These are phyloP conservation scores for button mushroom (Agaricus bisporus) DNA, from an alignment of 768 basidiomycete genomes.

Conservation along the genomic window DNA sequence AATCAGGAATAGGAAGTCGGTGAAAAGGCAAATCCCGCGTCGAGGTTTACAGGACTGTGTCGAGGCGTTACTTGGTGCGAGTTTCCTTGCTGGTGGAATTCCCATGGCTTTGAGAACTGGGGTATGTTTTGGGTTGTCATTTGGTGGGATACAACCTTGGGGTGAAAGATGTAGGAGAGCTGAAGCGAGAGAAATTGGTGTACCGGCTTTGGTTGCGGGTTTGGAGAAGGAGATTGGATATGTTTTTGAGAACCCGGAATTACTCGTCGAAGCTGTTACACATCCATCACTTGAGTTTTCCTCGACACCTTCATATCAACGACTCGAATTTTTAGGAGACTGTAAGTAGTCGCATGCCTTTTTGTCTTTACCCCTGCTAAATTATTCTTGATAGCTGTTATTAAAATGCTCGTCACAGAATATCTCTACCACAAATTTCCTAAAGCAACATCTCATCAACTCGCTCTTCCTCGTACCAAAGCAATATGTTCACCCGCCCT, in stretches of 20 bases:
- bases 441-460: slow-evolving; percentile 65
- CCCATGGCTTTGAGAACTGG: slow-evolving; percentile 62
- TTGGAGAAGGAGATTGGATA: slow-evolving; percentile 69
- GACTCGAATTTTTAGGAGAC: slow-evolving; percentile 87
- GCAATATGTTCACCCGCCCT: slow-evolving; percentile 73
- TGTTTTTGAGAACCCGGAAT: slow-evolving; percentile 51
- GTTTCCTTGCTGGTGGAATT: slow-evolving; percentile 69
- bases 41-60: slow-evolving; percentile 82
- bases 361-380: slow-evolving; percentile 9
- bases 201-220: slow-evolving; percentile 41
- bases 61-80: slow-evolving; percentile 80
- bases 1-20: slow-evolving; percentile 20
- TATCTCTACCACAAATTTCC: slow-evolving; percentile 71
- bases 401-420: slow-evolving; percentile 66
- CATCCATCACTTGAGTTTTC: slow-evolving; percentile 67
- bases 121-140: slow-evolving; percentile 56
- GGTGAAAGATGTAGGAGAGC: slow-evolving; percentile 40
- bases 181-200: slow-evolving; percentile 22
- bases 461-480: slow-evolving; percentile 63
- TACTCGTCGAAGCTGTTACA: slow-evolving; percentile 76
- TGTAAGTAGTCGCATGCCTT: slow-evolving; percentile 39
- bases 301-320: slow-evolving; percentile 65
- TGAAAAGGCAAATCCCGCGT: slow-evolving; percentile 49
- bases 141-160: slow-evolving; percentile 74
- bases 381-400: slow-evolving; percentile 40